Conservation (phyloP, 2,329 filamentous ascomycete species). For the Fusarium sp. region DNA sequence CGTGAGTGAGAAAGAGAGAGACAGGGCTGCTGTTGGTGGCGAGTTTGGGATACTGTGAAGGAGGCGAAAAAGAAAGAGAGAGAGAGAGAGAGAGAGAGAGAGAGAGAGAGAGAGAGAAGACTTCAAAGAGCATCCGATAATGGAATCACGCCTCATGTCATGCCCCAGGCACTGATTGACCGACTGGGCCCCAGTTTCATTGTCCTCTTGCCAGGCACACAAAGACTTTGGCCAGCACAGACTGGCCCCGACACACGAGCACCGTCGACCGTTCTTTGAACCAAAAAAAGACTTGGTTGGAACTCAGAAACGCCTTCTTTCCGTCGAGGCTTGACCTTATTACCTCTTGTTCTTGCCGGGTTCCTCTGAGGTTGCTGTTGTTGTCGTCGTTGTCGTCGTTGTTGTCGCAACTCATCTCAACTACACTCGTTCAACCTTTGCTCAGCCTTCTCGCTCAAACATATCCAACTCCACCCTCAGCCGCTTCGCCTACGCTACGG, state of each 20-base stretch:
- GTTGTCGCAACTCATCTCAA: not conserved
- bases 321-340: slow-evolving; percentile 4
- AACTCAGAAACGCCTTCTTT: not conserved
- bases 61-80: not conserved
- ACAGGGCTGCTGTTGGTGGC: slow-evolving; percentile 10
- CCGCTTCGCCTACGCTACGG: not conserved
- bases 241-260: slow-evolving; percentile 27
- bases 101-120: slow-evolving; percentile 14
- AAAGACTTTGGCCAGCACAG: slow-evolving; percentile 36
- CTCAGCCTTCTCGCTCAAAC: slow-evolving; percentile 9
- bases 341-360: slow-evolving; percentile 12
- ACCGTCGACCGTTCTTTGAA: slow-evolving; percentile 26
- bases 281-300: slow-evolving; percentile 3
- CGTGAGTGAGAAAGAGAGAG: slow-evolving; percentile 8
- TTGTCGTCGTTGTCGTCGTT: not conserved
- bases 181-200: slow-evolving; percentile 34
- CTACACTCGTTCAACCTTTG: not conserved
- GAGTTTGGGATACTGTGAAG: not conserved
- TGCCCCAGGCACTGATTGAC: slow-evolving; percentile 26
- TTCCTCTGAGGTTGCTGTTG: not conserved
- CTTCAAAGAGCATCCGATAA: slow-evolving; percentile 36
- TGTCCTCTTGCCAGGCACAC: slow-evolving; percentile 33
- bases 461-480: slow-evolving; percentile 6
- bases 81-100: slow-evolving; percentile 6
- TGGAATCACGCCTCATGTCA: slow-evolving; percentile 31